Conservation (phyloP, 257 asterid genomes). For the Solanum etuberosum region DNA sequence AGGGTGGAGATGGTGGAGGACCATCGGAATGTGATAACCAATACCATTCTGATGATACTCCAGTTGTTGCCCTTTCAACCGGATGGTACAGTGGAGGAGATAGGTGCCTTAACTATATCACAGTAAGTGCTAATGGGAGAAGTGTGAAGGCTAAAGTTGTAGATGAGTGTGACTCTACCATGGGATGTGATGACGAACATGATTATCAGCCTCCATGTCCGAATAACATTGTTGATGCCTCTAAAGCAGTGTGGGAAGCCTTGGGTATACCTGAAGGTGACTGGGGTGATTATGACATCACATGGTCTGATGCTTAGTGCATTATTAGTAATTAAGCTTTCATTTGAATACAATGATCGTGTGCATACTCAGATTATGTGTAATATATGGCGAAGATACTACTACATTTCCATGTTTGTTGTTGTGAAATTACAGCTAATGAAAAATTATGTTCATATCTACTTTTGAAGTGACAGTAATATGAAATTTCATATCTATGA, state of each 20-base stretch:
- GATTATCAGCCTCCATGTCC: conserved; percentile 43
- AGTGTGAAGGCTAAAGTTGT: conserved; percentile 28
- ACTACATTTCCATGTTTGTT: not conserved
- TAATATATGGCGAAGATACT: not conserved
- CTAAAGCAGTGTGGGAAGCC: conserved; percentile 37
- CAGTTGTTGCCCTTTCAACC: conserved; percentile 29
- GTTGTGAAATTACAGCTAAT: not conserved
- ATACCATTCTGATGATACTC: conserved; percentile 27
- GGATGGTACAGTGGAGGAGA: conserved; percentile 31
- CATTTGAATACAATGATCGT: not conserved
- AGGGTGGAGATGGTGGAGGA: conserved; percentile 36
- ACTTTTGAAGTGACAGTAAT: not conserved
- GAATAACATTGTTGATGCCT: conserved; percentile 34
- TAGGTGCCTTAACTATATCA: conserved; percentile 18
- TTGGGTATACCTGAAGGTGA: conserved; percentile 12
- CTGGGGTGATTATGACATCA: conserved; percentile 29
- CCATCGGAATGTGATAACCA: conserved; percentile 27
- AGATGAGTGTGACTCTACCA: conserved; percentile 35
- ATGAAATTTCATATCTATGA: not conserved
- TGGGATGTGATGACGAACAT: conserved; percentile 34
- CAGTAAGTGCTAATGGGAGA: conserved; percentile 15
- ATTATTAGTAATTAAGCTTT: not conserved
- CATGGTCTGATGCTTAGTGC: conserved; percentile 29
- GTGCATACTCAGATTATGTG: not conserved
- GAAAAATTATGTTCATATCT: not conserved